Conservation (phyloP, 495 filamentous ascomycete genomes). For the Podospora pseudopauciseta region DNA sequence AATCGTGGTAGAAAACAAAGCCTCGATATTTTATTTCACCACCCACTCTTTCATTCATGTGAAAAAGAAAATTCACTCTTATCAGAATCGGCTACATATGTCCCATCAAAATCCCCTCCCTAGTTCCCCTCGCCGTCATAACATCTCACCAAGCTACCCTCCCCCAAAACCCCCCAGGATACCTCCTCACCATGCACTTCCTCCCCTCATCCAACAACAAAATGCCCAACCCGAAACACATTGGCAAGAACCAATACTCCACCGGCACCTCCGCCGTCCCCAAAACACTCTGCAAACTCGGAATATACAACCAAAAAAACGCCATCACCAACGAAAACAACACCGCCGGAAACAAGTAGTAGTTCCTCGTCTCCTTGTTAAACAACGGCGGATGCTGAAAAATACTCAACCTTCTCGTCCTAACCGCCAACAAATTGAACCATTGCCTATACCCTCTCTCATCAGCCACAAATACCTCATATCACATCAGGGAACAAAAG, state of each 20-base stretch:
- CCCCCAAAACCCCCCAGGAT: slow-evolving; percentile 44
- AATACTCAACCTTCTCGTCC: slow-evolving; percentile 61
- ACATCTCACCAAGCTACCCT: slow-evolving; percentile 48
- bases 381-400: slow-evolving; percentile 62
- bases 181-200: slow-evolving; percentile 51
- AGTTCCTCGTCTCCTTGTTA: slow-evolving; percentile 55
- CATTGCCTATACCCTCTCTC: slow-evolving; percentile 50
- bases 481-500: neutral
- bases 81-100: too few species aligned
- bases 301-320: slow-evolving; percentile 61
- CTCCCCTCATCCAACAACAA: slow-evolving; percentile 57
- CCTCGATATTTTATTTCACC: too few species aligned
- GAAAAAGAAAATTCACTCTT: too few species aligned
- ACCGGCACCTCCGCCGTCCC: slow-evolving; percentile 55
- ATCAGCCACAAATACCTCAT: neutral
- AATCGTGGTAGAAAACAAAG: too few species aligned
- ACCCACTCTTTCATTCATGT: too few species aligned
- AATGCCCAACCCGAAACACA: slow-evolving; percentile 58
- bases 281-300: slow-evolving; percentile 51
- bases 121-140: too few species aligned
- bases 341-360: slow-evolving; percentile 62
- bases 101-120: too few species aligned
- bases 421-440: slow-evolving; percentile 63
- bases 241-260: slow-evolving; percentile 65
- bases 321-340: slow-evolving; percentile 59